A percentile compares a stretch with the other conserved stretches of the same genome.
phyloP scores from a whole-genome alignment of 2,329 filamentous ascomycete genomes.

The Cladosporium oxysporum region DNA sequence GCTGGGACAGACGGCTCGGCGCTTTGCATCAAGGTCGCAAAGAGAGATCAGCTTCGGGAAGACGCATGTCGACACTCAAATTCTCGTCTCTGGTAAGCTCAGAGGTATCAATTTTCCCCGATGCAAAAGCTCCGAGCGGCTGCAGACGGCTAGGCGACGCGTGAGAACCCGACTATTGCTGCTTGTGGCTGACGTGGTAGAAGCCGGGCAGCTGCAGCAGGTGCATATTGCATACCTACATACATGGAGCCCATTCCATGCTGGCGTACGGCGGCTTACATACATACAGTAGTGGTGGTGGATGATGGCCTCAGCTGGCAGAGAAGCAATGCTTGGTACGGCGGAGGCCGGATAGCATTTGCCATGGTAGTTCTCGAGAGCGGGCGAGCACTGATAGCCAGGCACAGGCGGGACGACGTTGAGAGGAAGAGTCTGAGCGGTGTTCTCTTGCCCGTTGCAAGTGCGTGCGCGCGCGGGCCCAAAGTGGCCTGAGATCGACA shows the following conservation, averaged over 20 bases:
- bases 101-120: slow-evolving; percentile 1
- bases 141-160: slow-evolving; percentile 9
- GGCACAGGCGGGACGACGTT: slow-evolving; percentile 14
- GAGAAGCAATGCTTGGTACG: background rate
- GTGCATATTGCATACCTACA: slow-evolving; percentile 10
- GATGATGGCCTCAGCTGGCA: background rate
- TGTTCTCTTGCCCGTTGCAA: background rate
- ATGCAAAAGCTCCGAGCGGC: slow-evolving; percentile 10
- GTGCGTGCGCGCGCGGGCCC: background rate
- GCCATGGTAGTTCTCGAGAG: background rate
- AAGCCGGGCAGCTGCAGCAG: slow-evolving; percentile 1
- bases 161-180: slow-evolving; percentile 9
- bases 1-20: slow-evolving; percentile 15
- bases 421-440: slow-evolving; percentile 12
- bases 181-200: slow-evolving; percentile 15
- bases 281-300: background rate
- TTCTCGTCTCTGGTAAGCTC: slow-evolving; percentile 1
- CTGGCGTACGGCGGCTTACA: slow-evolving; percentile 3
- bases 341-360: background rate
- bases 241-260: background rate
- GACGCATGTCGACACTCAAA: slow-evolving; percentile 6
- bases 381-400: background rate
- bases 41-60: slow-evolving; percentile 5
- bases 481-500: slow-evolving; percentile 17
- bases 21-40: background rate